Base-by-base conservation (phyloP, 805 yeast species). In the Sungouiella blattae region DNA sequence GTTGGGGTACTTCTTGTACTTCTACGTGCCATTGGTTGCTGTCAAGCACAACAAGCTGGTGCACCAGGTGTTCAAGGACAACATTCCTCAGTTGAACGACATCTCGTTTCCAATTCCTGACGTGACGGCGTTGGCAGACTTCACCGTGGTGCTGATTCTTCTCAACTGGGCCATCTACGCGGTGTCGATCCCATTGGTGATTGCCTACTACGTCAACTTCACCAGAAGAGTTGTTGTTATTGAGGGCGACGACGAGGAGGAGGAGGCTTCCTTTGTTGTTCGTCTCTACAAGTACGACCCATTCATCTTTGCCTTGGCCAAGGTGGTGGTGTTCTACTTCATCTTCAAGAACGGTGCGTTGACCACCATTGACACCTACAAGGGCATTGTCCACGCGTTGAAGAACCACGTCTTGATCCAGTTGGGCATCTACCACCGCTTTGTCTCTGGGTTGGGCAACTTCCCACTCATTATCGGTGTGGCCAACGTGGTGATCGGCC, bases 151-250 rank as follows among this genome's bases (percentile, higher is more conserved):
- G 26, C 50, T 68, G n/a, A 57, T 68, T 14, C 42, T 68, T 6
- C 33, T 12, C 34, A 41, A 45, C 41, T 76, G 80, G 80, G 32
- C 47, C n/a, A 24, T 64, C 4, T 49, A 59, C 30, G 57, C 77
- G 5, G 51, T 70, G 26, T 40, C 56, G 5, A 35, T 67, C 20
- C 82, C 82, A 26, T 52, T 60, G 39, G 21, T 62, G 26, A 46
- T 58, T 23, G 69, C 79, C 12, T 76, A 71, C 57, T 76, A 72
- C 57, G 47, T 76, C 47, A 76, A 76, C 57, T 73, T 74, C 49
- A 60, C 78, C 37, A 60, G 66, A 53, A 59, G 71, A 51, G 55
- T 60, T 25, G 54, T 62, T 32, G 57, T 52, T 17, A 49, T 57
- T 35, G 63, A 61, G 43, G 62, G 55, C 32, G 66, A 59, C 25